Percentiles rank a stretch among this genome's conserved stretches.
Conservation (phyloP, 805 yeast species). For the Zygosaccharomyces kombuchaensis region DNA sequence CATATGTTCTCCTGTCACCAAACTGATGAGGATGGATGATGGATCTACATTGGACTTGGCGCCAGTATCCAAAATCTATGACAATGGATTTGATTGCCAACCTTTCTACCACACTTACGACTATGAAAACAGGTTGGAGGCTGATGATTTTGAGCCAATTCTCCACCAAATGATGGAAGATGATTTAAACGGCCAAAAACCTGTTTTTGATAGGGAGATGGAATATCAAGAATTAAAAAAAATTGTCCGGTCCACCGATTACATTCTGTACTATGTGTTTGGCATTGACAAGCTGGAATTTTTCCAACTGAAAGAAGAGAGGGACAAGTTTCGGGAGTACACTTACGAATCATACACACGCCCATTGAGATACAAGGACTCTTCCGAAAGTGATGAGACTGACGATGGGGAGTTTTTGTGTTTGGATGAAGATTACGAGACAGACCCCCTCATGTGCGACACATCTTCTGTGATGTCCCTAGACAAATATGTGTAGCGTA, state of each 20-base stretch:
- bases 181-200: constrained; percentile 13
- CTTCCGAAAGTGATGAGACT: not conserved
- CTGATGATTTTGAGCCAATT: constrained; percentile 21
- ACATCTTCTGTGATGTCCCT: constrained; percentile 6
- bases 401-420: not conserved
- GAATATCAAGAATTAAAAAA: constrained; percentile 22
- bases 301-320: constrained; percentile 22
- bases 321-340: constrained; percentile 18
- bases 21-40: constrained; percentile 1
- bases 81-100: constrained; percentile 16
- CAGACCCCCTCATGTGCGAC: not conserved
- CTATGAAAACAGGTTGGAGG: constrained; percentile 21
- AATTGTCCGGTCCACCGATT: constrained; percentile 15
- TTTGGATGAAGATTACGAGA: not conserved
- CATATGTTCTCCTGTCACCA: not conserved
- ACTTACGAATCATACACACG: constrained; percentile 19
- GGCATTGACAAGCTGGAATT: constrained; percentile 27
- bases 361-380: constrained; percentile 11
- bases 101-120: constrained; percentile 21
- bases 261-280: constrained; percentile 22
- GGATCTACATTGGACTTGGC: constrained; percentile 4
- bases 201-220: constrained; percentile 24
- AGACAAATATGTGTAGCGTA: constrained; percentile 5
- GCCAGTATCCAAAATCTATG: constrained; percentile 6
- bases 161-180: constrained; percentile 18